Evolutionary conservation across 257 asterid genomes (phyloP).

Genomic region (Scutellaria baicalensis): DNA sequence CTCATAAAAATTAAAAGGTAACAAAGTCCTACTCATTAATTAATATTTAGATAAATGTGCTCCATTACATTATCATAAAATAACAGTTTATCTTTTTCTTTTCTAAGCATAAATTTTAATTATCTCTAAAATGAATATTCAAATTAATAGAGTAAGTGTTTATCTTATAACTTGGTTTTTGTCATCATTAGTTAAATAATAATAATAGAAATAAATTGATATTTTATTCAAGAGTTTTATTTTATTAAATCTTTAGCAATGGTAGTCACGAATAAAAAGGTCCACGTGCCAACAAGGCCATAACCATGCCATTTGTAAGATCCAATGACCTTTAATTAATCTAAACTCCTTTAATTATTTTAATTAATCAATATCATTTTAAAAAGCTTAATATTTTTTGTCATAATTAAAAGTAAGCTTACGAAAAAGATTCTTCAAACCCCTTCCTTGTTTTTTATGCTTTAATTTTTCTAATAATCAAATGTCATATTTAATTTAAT

Average conservation of each 20-base stretch:
- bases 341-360: background rate
- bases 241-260: background rate
- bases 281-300: constrained; percentile 1
- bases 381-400: no score
- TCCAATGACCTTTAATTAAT: background rate
- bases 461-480: no score
- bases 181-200: background rate
- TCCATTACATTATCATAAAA: no score
- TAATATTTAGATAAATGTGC: no score
- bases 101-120: no score
- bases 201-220: background rate
- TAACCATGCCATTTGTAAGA: background rate
- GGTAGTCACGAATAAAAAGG: background rate
- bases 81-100: no score
- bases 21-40: no score
- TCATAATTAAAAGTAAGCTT: no score
- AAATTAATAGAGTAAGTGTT: background rate
- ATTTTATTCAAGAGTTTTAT: background rate
- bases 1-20: no score
- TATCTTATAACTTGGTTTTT: background rate
- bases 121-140: background rate
- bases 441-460: no score
- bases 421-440: no score
- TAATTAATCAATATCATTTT: background rate
- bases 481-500: no score